Percentiles rank a stretch among this genome's conserved stretches.
These are phyloP conservation scores for Trametes meyenii DNA, from an alignment of 768 basidiomycete species.

Conservation along the genomic window DNA sequence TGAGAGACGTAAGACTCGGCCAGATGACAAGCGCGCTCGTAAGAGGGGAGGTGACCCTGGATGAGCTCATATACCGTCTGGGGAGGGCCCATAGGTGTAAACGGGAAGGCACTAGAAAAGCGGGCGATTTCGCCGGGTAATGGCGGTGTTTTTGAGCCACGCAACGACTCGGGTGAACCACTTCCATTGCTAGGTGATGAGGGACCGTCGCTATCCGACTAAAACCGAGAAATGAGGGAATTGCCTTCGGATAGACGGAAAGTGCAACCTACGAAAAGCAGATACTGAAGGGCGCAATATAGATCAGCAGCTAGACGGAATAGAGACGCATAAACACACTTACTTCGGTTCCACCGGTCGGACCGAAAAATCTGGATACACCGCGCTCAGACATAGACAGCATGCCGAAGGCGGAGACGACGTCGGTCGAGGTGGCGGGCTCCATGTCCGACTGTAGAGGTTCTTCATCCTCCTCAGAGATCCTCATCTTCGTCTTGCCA, in stretches of 20 bases:
- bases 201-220: constrained; percentile 22
- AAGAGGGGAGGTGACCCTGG: constrained; percentile 55
- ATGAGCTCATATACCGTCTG: constrained; percentile 52
- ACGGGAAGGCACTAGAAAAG: constrained; percentile 66
- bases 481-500: constrained; percentile 49
- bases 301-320: not conserved
- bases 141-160: constrained; percentile 34
- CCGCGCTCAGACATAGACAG: constrained; percentile 72
- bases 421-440: constrained; percentile 39
- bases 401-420: constrained; percentile 62
- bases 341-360: constrained; percentile 70
- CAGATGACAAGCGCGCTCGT: constrained; percentile 50
- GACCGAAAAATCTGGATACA: constrained; percentile 75
- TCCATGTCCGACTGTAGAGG: constrained; percentile 11
- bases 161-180: constrained; percentile 32
- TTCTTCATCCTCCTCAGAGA: constrained; percentile 36
- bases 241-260: not conserved
- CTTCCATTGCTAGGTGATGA: constrained; percentile 27
- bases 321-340: constrained; percentile 26
- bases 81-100: constrained; percentile 58
- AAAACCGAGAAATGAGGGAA: constrained; percentile 7
- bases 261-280: constrained; percentile 23
- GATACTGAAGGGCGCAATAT: constrained; percentile 19
- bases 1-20: constrained; percentile 49
- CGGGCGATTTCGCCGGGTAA: constrained; percentile 40